A percentile compares a stretch with the other conserved stretches of the same genome.
phyloP scores from a whole-genome alignment of 495 filamentous ascomycete species.

The Parathielavia appendiculata region DNA sequence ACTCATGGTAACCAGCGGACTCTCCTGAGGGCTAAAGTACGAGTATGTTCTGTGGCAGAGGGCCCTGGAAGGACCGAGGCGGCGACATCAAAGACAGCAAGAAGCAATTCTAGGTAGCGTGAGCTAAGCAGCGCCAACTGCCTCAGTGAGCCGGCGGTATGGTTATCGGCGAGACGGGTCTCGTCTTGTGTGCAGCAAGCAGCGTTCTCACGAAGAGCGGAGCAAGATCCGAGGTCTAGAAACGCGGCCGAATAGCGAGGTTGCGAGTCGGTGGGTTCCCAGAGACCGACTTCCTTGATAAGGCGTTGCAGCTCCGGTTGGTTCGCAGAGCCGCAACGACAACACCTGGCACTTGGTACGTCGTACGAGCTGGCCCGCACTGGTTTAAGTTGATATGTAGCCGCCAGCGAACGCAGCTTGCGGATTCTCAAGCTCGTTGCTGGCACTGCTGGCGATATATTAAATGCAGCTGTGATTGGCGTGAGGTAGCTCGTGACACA shows the following conservation, averaged over 20 bases:
- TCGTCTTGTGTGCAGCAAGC: conserved; percentile 1
- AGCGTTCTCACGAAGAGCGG: background rate
- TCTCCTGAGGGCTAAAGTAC: background rate
- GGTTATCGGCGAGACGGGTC: background rate
- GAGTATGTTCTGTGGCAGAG: background rate
- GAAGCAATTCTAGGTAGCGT: background rate
- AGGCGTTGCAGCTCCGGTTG: background rate
- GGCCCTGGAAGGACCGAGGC: background rate
- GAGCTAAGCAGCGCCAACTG: background rate
- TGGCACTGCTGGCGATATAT: conserved; percentile 21
- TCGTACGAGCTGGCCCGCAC: background rate
- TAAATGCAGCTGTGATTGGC: conserved; percentile 32
- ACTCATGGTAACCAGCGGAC: conserved; percentile 19
- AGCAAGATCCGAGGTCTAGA: background rate
- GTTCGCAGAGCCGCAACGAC: conserved; percentile 11
- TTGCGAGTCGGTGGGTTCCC: background rate
- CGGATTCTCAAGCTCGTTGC: conserved; percentile 9
- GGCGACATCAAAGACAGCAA: conserved; percentile 18
- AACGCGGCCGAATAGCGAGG: background rate
- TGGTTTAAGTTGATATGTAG: background rate
- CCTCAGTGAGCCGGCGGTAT: background rate
- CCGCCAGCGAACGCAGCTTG: background rate
- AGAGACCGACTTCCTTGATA: background rate
- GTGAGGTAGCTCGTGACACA: conserved; percentile 27
- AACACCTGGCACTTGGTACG: background rate